Conservation (phyloP, 2,329 filamentous ascomycete genomes). For the Aspergillus proliferans region DNA sequence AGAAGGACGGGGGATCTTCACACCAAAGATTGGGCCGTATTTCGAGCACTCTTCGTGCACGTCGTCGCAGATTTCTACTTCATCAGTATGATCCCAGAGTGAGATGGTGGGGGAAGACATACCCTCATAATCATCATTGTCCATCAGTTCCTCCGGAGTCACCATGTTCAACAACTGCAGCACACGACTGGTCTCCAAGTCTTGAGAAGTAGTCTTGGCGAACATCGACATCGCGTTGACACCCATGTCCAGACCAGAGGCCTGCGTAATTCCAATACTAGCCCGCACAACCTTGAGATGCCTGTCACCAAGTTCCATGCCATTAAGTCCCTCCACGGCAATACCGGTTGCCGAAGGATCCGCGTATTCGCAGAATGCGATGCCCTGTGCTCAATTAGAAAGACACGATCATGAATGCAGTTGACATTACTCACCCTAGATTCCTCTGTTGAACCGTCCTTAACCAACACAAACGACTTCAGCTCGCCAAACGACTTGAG, state of each 20-base stretch:
- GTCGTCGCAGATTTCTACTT: slow-evolving; percentile 87
- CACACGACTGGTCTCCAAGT: slow-evolving; percentile 74
- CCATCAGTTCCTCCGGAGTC: slow-evolving; percentile 86
- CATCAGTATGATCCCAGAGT: slow-evolving; percentile 3
- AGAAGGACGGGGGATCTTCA: slow-evolving; percentile 86
- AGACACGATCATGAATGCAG: too few relatives aligned
- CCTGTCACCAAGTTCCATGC: slow-evolving; percentile 85
- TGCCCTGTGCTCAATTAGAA: slow-evolving; percentile 55
- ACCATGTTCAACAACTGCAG: slow-evolving; percentile 98
- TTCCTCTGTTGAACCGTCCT: slow-evolving; percentile 77
- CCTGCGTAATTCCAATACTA: slow-evolving; percentile 90
- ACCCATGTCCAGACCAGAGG: slow-evolving; percentile 84
- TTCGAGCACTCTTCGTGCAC: slow-evolving; percentile 89
- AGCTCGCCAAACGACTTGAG: slow-evolving; percentile 86
- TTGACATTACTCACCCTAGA: slow-evolving; percentile 60
- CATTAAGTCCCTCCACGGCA: slow-evolving; percentile 84
- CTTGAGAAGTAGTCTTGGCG: slow-evolving; percentile 75
- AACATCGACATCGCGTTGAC: slow-evolving; percentile 98
- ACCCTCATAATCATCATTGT: slow-evolving; percentile 94
- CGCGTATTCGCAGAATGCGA: slow-evolving; percentile 92
- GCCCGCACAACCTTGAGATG: slow-evolving; percentile 80
- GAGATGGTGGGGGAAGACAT: slow-evolving; percentile 22
- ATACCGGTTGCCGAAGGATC: slow-evolving; percentile 70
- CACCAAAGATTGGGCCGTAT: slow-evolving; percentile 74
- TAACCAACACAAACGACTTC: slow-evolving; percentile 85